Base-by-base conservation (phyloP, 78 protist genomes). In the Bigelowiella natans region DNA sequence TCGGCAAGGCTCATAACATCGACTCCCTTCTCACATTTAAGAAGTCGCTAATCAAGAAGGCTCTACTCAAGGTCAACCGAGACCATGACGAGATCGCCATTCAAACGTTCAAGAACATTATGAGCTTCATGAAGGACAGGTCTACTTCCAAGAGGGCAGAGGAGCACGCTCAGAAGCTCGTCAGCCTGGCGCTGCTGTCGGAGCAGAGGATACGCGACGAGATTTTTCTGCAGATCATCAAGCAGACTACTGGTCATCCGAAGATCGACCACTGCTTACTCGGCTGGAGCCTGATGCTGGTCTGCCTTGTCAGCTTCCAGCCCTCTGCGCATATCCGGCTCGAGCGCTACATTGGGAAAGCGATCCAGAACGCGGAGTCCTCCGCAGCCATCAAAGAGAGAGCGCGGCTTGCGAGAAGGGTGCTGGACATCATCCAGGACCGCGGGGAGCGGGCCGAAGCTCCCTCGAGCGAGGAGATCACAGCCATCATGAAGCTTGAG, bases 91-190 rank as follows among this genome's bases (percentile, higher is more conserved):
- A 7, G 3, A 18, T 31, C 39, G 86, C 86, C 29, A 83, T 83
- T 11, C 86, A 83, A 34, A 30, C 11, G 38, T 83, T 83, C 86
- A 83, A 83, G 29, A 83, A 83, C 11, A 28, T 83, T 34, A 83
- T 83, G 86, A 83, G 86, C 86, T 83, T 30, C 86, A 83, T 83
- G 86, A 34, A 34, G 39, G 86, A 83, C 86, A 29, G 86, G 3
- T 31, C 28, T 3, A 31, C 86, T 34, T 30, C 38, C 86, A 83
- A 83, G 29, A 34, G 37, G 2, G 39, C 86, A 29, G 29, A 2
- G 3, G 86, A 2, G 3, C 86, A 83, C 11, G 86, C 86, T 18
- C 11, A 11, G 37, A 83, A 83, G 29, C 28, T 83, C 38, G 3
- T 83, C 38, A 83, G 11, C 39, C 28, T 31, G 39, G 11, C 29